Evolutionary conservation across 2,329 filamentous ascomycete genomes (phyloP).

Genomic region (Diaporthe citrichinensis): DNA sequence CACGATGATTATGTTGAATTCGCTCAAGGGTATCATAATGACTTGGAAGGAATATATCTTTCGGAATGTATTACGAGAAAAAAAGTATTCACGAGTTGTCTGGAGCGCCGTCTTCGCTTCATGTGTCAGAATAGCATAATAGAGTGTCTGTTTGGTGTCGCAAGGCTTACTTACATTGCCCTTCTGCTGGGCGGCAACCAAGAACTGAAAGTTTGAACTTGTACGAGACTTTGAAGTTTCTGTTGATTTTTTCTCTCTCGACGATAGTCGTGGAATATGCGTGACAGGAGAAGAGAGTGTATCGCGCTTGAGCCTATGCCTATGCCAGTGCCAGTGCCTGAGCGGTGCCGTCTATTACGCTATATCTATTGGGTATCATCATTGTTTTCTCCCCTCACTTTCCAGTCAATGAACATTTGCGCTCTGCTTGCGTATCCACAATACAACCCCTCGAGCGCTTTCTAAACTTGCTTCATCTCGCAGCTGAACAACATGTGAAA

Average conservation of each 20-base stretch:
- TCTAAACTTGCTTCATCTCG: background rate
- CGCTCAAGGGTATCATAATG: background rate
- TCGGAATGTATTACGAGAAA: slow-evolving; percentile 3
- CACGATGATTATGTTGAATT: background rate
- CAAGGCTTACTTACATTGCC: background rate
- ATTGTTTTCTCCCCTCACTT: background rate
- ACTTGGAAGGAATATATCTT: background rate
- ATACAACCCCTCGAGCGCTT: background rate
- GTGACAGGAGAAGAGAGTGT: background rate
- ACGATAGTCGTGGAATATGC: no score
- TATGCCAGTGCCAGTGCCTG: background rate
- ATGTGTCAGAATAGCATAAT: slow-evolving; percentile 20
- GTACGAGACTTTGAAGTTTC: background rate
- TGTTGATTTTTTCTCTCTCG: background rate
- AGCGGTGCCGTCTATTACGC: slow-evolving; percentile 11
- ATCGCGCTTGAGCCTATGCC: background rate
- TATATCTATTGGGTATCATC: slow-evolving; percentile 33
- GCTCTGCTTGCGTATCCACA: background rate
- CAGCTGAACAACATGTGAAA: background rate
- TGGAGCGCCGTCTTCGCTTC: background rate
- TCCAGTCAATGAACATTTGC: background rate
- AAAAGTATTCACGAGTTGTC: background rate
- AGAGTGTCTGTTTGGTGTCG: background rate
- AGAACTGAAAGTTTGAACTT: background rate
- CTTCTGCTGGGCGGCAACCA: background rate